These are phyloP conservation scores for Cutaneotrichosporon dermatis DNA, from an alignment of 1,284 basidiomycete genomes.

Conservation along the genomic window DNA sequence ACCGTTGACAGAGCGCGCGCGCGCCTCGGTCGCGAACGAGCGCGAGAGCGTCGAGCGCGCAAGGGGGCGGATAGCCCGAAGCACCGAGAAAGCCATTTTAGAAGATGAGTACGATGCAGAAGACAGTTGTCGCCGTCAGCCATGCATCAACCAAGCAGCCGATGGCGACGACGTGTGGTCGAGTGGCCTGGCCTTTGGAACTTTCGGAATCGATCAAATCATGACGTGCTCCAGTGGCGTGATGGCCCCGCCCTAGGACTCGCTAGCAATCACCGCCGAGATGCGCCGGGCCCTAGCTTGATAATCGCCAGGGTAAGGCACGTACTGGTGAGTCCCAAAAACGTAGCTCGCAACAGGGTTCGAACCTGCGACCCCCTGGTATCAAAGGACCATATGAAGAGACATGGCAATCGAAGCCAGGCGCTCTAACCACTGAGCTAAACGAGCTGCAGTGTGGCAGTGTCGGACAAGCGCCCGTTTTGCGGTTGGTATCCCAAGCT, in stretches of 20 bases:
- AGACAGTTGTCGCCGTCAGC: no score
- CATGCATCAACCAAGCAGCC: no score
- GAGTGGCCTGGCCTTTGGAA: no score
- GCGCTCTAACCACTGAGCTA: slow-evolving; percentile 9
- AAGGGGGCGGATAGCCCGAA: slow-evolving; percentile 15
- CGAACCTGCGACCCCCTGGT: slow-evolving; percentile 12
- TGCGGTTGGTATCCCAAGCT: no score
- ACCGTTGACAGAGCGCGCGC: slow-evolving; percentile 60
- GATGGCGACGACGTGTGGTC: no score
- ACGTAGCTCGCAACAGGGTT: slow-evolving; percentile 6
- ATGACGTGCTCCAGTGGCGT: no score
- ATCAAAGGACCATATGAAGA: not conserved
- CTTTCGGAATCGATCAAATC: no score
- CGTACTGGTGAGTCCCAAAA: not conserved
- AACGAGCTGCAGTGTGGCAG: not conserved
- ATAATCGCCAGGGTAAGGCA: not conserved
- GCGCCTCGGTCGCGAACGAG: slow-evolving; percentile 37
- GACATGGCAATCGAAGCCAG: slow-evolving; percentile 2
- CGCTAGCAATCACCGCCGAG: no score
- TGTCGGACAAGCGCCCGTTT: no score
- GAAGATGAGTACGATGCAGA: no score
- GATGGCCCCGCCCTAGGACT: no score
- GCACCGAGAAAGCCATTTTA: slow-evolving; percentile 11
- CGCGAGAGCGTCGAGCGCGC: slow-evolving; percentile 21
- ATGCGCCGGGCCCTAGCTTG: no score